Base-by-base conservation (phyloP, 1,139 yeast genomes). In the Yamadazyma songkhlaensis region DNA sequence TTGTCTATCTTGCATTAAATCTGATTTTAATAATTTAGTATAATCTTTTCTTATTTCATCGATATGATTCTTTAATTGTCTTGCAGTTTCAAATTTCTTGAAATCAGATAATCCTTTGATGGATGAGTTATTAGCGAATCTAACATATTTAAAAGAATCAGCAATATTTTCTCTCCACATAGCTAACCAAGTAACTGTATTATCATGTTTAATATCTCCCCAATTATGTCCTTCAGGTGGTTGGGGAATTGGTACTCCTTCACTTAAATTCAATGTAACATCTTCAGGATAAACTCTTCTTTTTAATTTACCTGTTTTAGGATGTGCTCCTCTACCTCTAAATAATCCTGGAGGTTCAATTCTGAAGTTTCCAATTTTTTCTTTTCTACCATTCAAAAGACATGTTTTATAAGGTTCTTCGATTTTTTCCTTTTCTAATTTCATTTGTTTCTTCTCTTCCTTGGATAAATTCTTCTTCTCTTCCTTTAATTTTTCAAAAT, bases 241-340 rank as follows among this genome's bases (percentile, higher is more conserved):
- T 8, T 68, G 72, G 1, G 98, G 98, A 3, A 88, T 67, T 25
- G 76, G 72, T 0, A 81, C 85, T 21, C 75, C 86, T 49, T 75
- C 73, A 44, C 96, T 83, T 47, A 92, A 70, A 57, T 92, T 92
- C 45, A 92, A 67, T 1, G 92, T 85, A 31, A 92, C 84, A 55
- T 87, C 94, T 60, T 90, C 97, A 0, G 97, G 97, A 39, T 65
- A 62, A 11, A 92, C 96, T 48, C 97, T 75, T 57, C 82, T 74
- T 52, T 84, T 84, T 40, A 88, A 67, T 57, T 84, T 86, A 34
- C 97, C 98, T 1, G 97, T 90, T 59, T 87, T 89, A 12, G 97
- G 97, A 59, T 90, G 97, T 0, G 90, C 90, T 50, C 98, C 97
- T 60, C 97, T 85, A 31, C 97, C 98, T 58, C 97, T 74, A 57